Evolutionary conservation across 768 basidiomycete species (phyloP).

Genomic region (Hypholoma sublateritium): DNA sequence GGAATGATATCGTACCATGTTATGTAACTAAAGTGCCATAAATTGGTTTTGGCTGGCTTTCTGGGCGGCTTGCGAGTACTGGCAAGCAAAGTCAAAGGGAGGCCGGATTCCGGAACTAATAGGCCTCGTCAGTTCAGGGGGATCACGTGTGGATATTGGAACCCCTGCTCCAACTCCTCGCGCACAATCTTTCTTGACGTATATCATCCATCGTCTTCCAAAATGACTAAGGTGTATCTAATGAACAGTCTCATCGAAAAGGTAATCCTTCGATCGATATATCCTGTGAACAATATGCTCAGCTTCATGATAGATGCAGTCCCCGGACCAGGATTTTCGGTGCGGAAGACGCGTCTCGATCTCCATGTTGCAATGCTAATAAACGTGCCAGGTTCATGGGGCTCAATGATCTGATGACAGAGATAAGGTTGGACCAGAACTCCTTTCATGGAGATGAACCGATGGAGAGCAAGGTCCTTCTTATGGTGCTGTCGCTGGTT

Average conservation of each 20-base stretch:
- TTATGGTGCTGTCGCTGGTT: conserved; percentile 81
- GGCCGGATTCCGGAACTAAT: background rate
- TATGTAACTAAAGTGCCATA: too few species aligned
- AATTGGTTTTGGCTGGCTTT: too few species aligned
- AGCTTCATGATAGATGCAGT: conserved; percentile 66
- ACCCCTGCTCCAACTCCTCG: background rate
- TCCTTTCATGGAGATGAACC: conserved; percentile 83
- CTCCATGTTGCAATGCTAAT: background rate
- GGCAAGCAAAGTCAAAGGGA: background rate
- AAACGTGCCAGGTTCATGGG: conserved; percentile 83
- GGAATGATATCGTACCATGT: too few species aligned
- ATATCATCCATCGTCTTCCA: conserved; percentile 22
- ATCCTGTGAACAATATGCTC: background rate
- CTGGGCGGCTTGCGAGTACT: too few species aligned
- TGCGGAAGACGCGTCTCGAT: conserved; percentile 35
- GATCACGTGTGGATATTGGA: background rate
- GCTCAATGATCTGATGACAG: conserved; percentile 88
- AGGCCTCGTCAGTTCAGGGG: background rate
- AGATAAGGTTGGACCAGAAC: conserved; percentile 76
- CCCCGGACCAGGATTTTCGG: conserved; percentile 90
- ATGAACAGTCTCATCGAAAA: conserved; percentile 87
- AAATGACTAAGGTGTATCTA: conserved; percentile 82
- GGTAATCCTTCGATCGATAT: conserved; percentile 32
- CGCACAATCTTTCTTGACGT: conserved; percentile 3
- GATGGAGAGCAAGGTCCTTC: conserved; percentile 82